Base-by-base conservation (phyloP, 345 rosid species). In the Hibiscus syriacus region DNA sequence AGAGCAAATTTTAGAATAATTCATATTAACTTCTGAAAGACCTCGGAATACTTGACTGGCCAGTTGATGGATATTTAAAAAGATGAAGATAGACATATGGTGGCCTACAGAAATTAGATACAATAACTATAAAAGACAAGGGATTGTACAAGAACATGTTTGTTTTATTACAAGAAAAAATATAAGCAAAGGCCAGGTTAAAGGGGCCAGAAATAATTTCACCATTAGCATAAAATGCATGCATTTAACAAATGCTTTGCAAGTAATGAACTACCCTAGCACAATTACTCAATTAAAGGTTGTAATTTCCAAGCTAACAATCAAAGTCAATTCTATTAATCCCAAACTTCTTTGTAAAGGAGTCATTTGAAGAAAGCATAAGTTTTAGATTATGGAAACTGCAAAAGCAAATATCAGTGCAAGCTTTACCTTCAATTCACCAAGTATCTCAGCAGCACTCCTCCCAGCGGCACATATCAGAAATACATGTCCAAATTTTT, bases 391-490 rank as follows among this genome's bases (percentile, higher is more conserved):
- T 4, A 16, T 23, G 54, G 50, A 13, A 63, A 23, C 17, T 43
- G 27, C 10, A 12, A 49, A 43, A 69, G 20, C 26, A 66, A n/a
- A 59, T 54, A 19, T 22, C 1, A 25, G 30, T 53, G 50, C n/a
- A 68, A 41, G 32, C 23, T 66, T 61, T 38, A 90, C 98, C 97
- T 86, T 90, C 82, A 93, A 79, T 66, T 85, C 92, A 16, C 60
- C 56, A 57, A 93, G 91, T 74, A 93, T 87, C 80, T 93, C 92
- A 46, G 80, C 23, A 68, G 89, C 80, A 52, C 80, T 82, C 80
- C 91, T 82, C 4, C 97, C 98, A 14, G 91, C 77, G n/a, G 17
- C 98, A 72, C 78, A 86, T 70, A 90, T 84, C 66, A 90, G 72
- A 77, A 77, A 93, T 48, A 93, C 67, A 70, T 89, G 85, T 0